phyloP scores from a whole-genome alignment of 2,329 filamentous ascomycete genomes.

The Colletotrichum orbiculare region DNA sequence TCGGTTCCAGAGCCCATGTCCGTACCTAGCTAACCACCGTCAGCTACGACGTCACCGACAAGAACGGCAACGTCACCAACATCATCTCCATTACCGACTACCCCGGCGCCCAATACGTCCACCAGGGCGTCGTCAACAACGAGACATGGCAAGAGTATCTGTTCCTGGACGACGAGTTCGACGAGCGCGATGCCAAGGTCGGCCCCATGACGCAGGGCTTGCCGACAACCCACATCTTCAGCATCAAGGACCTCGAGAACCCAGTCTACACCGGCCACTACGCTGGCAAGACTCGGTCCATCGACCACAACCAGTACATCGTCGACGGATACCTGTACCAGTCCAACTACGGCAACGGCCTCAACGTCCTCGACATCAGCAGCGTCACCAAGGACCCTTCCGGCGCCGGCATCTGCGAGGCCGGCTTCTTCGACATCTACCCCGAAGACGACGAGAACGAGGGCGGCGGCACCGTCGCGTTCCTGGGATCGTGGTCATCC shows the following conservation, averaged over 20 bases:
- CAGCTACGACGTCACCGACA: slow-evolving; percentile 61
- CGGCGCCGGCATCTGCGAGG: slow-evolving; percentile 57
- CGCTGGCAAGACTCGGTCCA: slow-evolving; percentile 47
- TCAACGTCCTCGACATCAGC: slow-evolving; percentile 52
- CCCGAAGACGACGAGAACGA: slow-evolving; percentile 59
- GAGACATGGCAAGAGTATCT: slow-evolving; percentile 56
- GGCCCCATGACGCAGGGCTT: slow-evolving; percentile 54
- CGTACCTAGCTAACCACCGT: no score
- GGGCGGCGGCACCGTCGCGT: slow-evolving; percentile 51
- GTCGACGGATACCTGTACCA: slow-evolving; percentile 58
- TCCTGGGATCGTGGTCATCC: slow-evolving; percentile 59
- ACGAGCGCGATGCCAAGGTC: slow-evolving; percentile 53
- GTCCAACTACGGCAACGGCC: slow-evolving; percentile 61
- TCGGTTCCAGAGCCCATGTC: no score
- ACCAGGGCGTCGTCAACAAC: slow-evolving; percentile 67
- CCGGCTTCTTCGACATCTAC: slow-evolving; percentile 62
- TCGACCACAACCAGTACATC: slow-evolving; percentile 63
- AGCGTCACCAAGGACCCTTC: slow-evolving; percentile 54
- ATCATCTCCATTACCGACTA: slow-evolving; percentile 65
- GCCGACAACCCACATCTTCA: slow-evolving; percentile 63
- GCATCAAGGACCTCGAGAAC: slow-evolving; percentile 55
- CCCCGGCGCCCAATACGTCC: slow-evolving; percentile 66
- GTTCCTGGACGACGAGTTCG: slow-evolving; percentile 64
- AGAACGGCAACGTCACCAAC: slow-evolving; percentile 52
- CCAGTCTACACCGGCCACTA: slow-evolving; percentile 56